Evolutionary conservation across 176 grass and related monocot species (phyloP).

Genomic region (Canna indica): DNA sequence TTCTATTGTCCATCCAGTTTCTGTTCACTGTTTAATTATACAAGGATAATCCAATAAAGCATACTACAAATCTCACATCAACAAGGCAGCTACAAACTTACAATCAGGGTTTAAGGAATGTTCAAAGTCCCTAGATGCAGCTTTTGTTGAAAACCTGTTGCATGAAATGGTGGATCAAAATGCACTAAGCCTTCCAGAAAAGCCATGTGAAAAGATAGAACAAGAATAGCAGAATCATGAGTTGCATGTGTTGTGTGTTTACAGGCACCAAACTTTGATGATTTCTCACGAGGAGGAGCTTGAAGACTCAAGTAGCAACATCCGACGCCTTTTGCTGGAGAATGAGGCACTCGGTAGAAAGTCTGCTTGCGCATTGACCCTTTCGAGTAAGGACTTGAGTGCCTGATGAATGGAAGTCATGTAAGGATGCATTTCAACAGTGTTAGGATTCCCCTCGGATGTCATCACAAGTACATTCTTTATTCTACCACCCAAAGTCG

Average conservation of each 20-base stretch:
- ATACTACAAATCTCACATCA: not conserved
- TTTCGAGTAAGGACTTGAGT: slow-evolving; percentile 44
- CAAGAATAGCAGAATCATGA: not conserved
- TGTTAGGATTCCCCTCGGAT: slow-evolving; percentile 15
- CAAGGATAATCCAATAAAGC: too few relatives aligned
- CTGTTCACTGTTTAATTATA: too few relatives aligned
- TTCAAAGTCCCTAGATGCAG: not conserved
- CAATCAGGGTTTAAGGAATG: not conserved
- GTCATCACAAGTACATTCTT: slow-evolving; percentile 37
- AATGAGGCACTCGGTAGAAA: slow-evolving; percentile 45
- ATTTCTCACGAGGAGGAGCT: slow-evolving; percentile 53
- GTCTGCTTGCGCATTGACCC: slow-evolving; percentile 36
- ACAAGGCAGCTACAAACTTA: not conserved
- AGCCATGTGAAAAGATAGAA: not conserved
- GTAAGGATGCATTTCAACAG: slow-evolving; percentile 11
- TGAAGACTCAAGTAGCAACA: slow-evolving; percentile 52
- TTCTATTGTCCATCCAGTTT: too few relatives aligned
- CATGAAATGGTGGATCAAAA: not conserved
- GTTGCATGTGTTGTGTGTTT: not conserved
- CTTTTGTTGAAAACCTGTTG: not conserved
- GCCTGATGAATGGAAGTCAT: slow-evolving; percentile 37
- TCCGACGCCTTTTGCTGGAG: slow-evolving; percentile 49
- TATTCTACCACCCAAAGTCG: slow-evolving; percentile 57
- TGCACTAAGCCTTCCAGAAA: not conserved
- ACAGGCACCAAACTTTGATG: not conserved